Evolutionary conservation across 805 yeast genomes (phyloP).

Genomic region (Ogataea ramenticola): DNA sequence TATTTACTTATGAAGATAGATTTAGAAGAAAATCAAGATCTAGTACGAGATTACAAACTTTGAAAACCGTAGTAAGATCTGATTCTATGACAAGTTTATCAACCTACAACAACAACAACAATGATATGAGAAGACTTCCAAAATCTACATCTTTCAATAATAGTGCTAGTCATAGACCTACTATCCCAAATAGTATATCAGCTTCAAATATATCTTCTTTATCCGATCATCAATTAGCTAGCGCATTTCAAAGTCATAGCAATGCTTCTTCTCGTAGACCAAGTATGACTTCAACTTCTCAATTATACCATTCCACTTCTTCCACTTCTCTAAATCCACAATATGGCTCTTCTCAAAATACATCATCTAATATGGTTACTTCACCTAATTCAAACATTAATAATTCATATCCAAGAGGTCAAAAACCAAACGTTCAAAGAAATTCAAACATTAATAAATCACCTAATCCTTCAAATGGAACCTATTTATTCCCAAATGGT

Average conservation of each 20-base stretch:
- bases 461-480: conserved; percentile 2
- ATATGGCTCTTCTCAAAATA: too few species aligned
- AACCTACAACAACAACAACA: conserved; percentile 1
- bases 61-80: conserved; percentile 6
- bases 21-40: conserved; percentile 32
- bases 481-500: conserved; percentile 43
- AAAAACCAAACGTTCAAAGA: background rate
- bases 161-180: background rate
- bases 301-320: conserved; percentile 1
- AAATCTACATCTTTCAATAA: too few species aligned
- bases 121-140: background rate
- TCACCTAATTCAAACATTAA: too few species aligned
- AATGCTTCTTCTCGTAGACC: background rate
- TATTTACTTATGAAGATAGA: conserved; percentile 29
- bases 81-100: conserved; percentile 11
- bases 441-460: conserved; percentile 5
- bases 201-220: background rate
- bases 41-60: conserved; percentile 8
- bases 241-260: background rate
- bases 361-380: too few species aligned
- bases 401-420: background rate
- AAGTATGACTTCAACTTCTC: background rate
- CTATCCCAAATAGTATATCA: background rate
- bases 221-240: background rate
- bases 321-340: conserved; percentile 1